These are phyloP conservation scores for Globisporangium ultimum DNA, from an alignment of 352 stramenopile species.

Conservation along the genomic window DNA sequence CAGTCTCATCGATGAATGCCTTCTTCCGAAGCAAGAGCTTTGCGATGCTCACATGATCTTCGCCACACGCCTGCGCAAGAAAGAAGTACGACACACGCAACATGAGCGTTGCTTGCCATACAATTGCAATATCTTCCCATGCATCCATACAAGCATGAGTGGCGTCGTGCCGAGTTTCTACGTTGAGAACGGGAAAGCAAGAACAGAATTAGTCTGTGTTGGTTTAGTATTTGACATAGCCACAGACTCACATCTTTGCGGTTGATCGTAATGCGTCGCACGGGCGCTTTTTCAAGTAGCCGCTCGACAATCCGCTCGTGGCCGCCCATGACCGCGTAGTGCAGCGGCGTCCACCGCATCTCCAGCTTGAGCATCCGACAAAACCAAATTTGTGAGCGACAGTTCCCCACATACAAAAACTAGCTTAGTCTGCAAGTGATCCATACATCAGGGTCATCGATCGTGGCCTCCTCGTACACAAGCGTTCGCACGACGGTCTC, in stretches of 20 bases:
- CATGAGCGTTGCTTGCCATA: not conserved
- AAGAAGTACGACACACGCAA: not conserved
- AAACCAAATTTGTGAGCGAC: not conserved
- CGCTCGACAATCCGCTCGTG: slow-evolving; percentile 47
- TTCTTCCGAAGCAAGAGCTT: slow-evolving; percentile 67
- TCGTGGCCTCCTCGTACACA: slow-evolving; percentile 66
- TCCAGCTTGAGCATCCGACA: slow-evolving; percentile 37
- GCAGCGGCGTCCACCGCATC: slow-evolving; percentile 77
- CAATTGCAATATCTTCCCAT: not conserved
- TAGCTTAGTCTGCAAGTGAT: no score
- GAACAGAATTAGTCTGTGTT: not conserved
- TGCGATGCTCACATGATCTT: slow-evolving; percentile 56
- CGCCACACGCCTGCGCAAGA: slow-evolving; percentile 51
- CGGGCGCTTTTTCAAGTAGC: slow-evolving; percentile 65
- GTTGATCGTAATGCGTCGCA: slow-evolving; percentile 78
- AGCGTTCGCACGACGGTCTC: slow-evolving; percentile 50
- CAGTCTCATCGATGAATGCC: slow-evolving; percentile 75
- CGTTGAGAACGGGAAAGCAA: slow-evolving; percentile 2
- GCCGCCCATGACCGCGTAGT: slow-evolving; percentile 76
- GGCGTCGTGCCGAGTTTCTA: slow-evolving; percentile 77
- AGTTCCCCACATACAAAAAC: not conserved
- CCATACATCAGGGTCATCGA: slow-evolving; percentile 72
- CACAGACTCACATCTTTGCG: slow-evolving; percentile 57
- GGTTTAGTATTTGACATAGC: not conserved
- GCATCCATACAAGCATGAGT: slow-evolving; percentile 54